Conservation (phyloP, 176 grass and related monocot species). For the Paspalum vaginatum region DNA sequence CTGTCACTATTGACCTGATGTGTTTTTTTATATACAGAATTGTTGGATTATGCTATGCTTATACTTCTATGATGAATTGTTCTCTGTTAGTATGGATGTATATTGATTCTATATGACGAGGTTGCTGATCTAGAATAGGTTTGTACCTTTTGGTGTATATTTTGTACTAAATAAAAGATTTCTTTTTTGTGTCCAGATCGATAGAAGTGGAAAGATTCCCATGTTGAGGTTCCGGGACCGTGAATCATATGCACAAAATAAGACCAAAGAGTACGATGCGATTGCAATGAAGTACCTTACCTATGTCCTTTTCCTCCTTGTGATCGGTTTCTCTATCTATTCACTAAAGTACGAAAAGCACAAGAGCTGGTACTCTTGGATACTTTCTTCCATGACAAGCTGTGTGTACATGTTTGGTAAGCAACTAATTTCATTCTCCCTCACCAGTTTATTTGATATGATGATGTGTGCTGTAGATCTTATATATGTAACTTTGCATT, state of each 20-base stretch:
- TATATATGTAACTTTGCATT: conserved; percentile 27
- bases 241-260: conserved; percentile 94
- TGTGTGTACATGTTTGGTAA: conserved; percentile 99
- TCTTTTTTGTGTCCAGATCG: conserved; percentile 58
- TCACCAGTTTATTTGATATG: background rate
- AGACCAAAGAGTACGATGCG: conserved; percentile 99
- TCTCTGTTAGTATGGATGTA: conserved; percentile 20
- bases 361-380: conserved; percentile 99
- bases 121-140: background rate
- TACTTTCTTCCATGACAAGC: conserved; percentile 97
- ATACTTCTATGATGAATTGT: conserved; percentile 10
- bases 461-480: conserved; percentile 3
- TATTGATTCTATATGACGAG: conserved; percentile 16
- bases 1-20: background rate
- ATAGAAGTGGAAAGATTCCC: conserved; percentile 89
- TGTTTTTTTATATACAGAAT: background rate
- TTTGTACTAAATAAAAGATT: background rate
- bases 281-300: conserved; percentile 96
- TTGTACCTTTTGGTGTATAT: background rate
- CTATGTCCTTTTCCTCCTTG: conserved; percentile 85
- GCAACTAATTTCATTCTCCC: conserved; percentile 16
- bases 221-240: conserved; percentile 81
- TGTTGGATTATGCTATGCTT: background rate
- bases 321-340: conserved; percentile 74
- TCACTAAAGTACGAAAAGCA: conserved; percentile 93